Base-by-base conservation (phyloP, 2,329 filamentous ascomycete species). In the Alternaria gansuensis region DNA sequence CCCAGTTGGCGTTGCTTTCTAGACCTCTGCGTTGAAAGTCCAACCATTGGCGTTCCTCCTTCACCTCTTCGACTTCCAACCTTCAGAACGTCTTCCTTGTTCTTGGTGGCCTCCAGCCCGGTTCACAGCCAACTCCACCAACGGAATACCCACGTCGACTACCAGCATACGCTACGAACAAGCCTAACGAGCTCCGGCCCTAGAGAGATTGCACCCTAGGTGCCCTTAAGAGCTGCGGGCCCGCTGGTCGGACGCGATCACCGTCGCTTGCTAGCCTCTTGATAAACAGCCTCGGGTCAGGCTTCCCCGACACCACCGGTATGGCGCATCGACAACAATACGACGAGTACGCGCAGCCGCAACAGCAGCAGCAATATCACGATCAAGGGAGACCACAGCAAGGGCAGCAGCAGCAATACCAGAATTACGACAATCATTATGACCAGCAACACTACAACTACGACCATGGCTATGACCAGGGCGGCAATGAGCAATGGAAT, bases 261-360 rank as follows among this genome's bases (percentile, higher is more conserved):
- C 51, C 64, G 50, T 49, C 63, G 58, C 61, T 64, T 59, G 45
- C 63, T 67, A 70, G 66, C 57, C 61, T 65, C 60, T 55, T 51
- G 50, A 60, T 48, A 59, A 58, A 60, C 59, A 54, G 62, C 63
- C 59, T 59, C 65, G 59, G 63, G 64, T 26, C 60, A 56, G 57
- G 63, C 62, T 54, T 36, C 50, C 37, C 60, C 63, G 59, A 63
- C 51, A 55, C 54, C 50, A 59, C 63, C 66, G 60, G 58, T 57
- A 80, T 80, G 78, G 78, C 78, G 24, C 78, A 80, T 66, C 76
- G 78, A 62, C 75, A 78, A 62, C 74, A 74, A 51, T 67, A 76
- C 63, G 67, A 71, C 54, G 63, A 70, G 29, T 76, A 77, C 59
- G 65, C 73, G 49, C 75, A 74, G 56, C 67, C 71, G 56, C 76